phyloP scores from a whole-genome alignment of 345 rosid genomes.

The Brassica incana region DNA sequence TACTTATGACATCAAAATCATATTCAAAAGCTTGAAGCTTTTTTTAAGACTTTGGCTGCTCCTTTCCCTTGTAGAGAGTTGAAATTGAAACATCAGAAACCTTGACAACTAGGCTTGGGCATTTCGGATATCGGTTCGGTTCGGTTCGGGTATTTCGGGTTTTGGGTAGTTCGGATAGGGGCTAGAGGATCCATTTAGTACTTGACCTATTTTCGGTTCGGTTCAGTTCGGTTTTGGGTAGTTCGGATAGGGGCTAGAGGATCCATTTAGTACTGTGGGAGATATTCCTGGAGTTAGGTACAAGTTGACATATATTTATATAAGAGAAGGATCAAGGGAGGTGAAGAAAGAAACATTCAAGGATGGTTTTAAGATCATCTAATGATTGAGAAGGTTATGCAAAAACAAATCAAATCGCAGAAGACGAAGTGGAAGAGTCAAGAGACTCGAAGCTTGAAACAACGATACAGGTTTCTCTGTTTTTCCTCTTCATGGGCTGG shows the following conservation, averaged over 20 bases:
- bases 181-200: no score
- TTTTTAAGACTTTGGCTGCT: constrained; percentile 51
- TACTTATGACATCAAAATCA: constrained; percentile 17
- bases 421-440: background rate
- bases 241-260: background rate
- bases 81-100: constrained; percentile 69
- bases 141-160: constrained; percentile 5
- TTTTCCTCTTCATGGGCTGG: background rate
- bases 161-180: no score
- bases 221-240: background rate
- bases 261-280: background rate
- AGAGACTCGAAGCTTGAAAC: background rate
- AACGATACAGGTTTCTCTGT: background rate
- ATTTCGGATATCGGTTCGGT: no score
- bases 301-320: no score
- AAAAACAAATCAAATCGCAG: background rate
- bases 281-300: no score
- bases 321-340: background rate
- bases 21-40: constrained; percentile 26
- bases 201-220: no score
- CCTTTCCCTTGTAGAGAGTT: constrained; percentile 55
- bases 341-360: background rate
- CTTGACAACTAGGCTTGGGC: constrained; percentile 48
- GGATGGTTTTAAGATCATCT: background rate
- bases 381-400: background rate